Evolutionary conservation across 2,329 filamentous ascomycete genomes (phyloP).

Genomic region (Parastagonospora avenae): DNA sequence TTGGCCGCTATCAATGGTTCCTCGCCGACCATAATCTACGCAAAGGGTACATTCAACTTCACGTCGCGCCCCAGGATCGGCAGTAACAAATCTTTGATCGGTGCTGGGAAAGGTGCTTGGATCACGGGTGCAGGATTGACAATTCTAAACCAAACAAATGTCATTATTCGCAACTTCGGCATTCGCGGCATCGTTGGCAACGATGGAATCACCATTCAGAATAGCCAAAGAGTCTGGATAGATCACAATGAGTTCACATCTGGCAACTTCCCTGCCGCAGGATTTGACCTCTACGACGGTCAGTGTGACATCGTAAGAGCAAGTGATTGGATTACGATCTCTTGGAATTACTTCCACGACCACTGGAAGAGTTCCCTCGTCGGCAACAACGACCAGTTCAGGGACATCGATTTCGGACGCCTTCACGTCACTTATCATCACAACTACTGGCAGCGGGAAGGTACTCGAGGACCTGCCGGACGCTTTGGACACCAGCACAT

Average conservation of each 20-base stretch:
- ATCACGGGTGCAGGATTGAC: constrained; percentile 56
- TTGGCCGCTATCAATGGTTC: constrained; percentile 32
- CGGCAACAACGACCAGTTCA: constrained; percentile 64
- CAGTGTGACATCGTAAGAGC: constrained; percentile 68
- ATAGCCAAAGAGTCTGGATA: constrained; percentile 63
- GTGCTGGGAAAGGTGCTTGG: constrained; percentile 50
- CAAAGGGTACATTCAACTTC: constrained; percentile 51
- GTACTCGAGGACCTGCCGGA: constrained; percentile 66
- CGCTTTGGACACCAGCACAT: constrained; percentile 71
- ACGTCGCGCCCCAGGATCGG: constrained; percentile 51
- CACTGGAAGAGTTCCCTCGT: constrained; percentile 68
- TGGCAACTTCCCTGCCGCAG: constrained; percentile 59
- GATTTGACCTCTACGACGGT: constrained; percentile 70
- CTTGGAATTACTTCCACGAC: constrained; percentile 58
- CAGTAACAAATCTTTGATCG: constrained; percentile 50
- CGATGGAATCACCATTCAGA: constrained; percentile 66
- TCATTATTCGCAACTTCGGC: constrained; percentile 67
- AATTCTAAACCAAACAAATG: constrained; percentile 60
- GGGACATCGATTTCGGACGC: constrained; percentile 63
- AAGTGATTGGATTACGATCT: constrained; percentile 65
- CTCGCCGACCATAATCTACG: constrained; percentile 48
- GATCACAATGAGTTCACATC: constrained; percentile 71
- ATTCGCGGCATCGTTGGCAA: constrained; percentile 63
- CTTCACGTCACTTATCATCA: constrained; percentile 69
- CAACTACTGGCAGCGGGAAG: constrained; percentile 69